Conservation (phyloP, 163 green algal genomes). For the Scenedesmus sp. region DNA sequence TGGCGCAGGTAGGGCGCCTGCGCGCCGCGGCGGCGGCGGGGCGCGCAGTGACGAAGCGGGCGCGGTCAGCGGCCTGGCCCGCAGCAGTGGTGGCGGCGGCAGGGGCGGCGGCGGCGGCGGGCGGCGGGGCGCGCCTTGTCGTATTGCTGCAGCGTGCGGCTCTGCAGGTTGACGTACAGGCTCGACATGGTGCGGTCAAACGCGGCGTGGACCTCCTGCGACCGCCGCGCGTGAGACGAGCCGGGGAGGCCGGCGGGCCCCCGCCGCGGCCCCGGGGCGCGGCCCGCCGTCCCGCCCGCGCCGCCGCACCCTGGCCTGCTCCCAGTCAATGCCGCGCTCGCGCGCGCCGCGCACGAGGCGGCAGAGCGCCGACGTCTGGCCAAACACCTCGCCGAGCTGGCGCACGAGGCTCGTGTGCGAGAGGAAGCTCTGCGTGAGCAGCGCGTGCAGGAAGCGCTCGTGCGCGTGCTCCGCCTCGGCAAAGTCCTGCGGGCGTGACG, state of each 20-base stretch:
- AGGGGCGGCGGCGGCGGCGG: no score
- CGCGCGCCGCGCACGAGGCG: neutral
- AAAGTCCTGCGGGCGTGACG: slow-evolving; percentile 74
- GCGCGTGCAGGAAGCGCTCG: slow-evolving; percentile 62
- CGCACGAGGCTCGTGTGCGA: slow-evolving; percentile 59
- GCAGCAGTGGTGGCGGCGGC: no score
- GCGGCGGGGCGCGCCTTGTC: no score
- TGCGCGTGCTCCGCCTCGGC: slow-evolving; percentile 74
- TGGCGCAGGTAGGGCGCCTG: slow-evolving; percentile 77
- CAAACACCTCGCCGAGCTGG: slow-evolving; percentile 71
- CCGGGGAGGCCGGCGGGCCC: no score
- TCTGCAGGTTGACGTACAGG: slow-evolving; percentile 49
- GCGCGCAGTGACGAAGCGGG: no score
- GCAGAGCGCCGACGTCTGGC: slow-evolving; percentile 21
- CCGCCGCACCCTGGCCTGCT: slow-evolving; percentile 11
- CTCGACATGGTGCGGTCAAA: slow-evolving; percentile 42
- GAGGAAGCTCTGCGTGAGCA: slow-evolving; percentile 80
- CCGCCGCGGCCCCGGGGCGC: no score
- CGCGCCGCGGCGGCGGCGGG: no score
- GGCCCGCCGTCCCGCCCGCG: no score
- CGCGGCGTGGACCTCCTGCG: slow-evolving; percentile 6
- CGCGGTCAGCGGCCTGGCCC: no score
- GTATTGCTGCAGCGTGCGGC: slow-evolving; percentile 49
- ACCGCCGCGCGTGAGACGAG: no score
- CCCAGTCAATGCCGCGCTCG: slow-evolving; percentile 17